These are phyloP conservation scores for Nothophytophthora sp. DNA, from an alignment of 352 stramenopile species.

Conservation along the genomic window DNA sequence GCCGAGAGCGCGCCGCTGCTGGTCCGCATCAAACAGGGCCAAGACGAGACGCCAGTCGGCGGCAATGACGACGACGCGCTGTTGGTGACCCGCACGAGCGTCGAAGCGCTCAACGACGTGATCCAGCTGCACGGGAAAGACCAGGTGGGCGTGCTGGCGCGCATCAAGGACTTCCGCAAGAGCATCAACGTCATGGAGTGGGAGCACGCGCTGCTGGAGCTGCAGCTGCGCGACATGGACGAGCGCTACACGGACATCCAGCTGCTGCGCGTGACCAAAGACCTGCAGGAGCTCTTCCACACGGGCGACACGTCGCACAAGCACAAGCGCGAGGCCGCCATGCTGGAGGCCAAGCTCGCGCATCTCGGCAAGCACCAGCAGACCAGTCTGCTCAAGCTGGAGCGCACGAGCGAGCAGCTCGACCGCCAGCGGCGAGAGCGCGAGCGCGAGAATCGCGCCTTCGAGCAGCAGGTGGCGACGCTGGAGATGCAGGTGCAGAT, in stretches of 20 bases:
- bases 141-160: slow-evolving; percentile 81
- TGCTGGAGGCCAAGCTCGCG: slow-evolving; percentile 75
- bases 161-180: slow-evolving; percentile 94
- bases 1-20: slow-evolving; percentile 71
- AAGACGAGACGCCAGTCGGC: slow-evolving; percentile 79
- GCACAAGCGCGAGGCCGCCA: slow-evolving; percentile 68
- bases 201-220: slow-evolving; percentile 83
- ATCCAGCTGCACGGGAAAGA: slow-evolving; percentile 87
- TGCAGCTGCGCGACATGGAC: slow-evolving; percentile 86
- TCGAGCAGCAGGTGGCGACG: slow-evolving; percentile 75
- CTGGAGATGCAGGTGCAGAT: slow-evolving; percentile 87
- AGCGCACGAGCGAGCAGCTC: slow-evolving; percentile 47
- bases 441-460: slow-evolving; percentile 77
- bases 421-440: slow-evolving; percentile 68
- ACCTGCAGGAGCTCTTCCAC: slow-evolving; percentile 91
- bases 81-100: slow-evolving; percentile 72
- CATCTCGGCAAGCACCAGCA: slow-evolving; percentile 71
- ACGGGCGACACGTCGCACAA: slow-evolving; percentile 80
- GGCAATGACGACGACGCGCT: slow-evolving; percentile 68
- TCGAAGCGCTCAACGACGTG: slow-evolving; percentile 88
- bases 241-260: slow-evolving; percentile 94
- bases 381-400: slow-evolving; percentile 62
- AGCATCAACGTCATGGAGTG: slow-evolving; percentile 95
- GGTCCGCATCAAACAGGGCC: slow-evolving; percentile 90
- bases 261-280: slow-evolving; percentile 92